These are phyloP conservation scores for Daldinia decipiens DNA, from an alignment of 495 filamentous ascomycete genomes.

Conservation along the genomic window DNA sequence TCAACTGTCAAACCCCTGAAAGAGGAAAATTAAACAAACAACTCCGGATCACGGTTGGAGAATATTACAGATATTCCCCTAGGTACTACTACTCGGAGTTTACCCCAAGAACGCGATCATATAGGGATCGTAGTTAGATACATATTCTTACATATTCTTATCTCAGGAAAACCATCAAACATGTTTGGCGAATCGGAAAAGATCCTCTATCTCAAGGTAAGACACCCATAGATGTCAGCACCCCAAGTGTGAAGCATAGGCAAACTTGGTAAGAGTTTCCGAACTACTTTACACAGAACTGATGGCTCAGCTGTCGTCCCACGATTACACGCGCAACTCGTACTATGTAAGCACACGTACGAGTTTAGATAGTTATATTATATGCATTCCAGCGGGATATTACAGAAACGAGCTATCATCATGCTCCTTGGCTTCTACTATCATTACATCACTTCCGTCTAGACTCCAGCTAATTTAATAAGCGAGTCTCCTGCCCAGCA, in stretches of 20 bases:
- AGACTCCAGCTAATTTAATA: constrained; percentile 39
- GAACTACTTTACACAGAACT: constrained; percentile 13
- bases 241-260: constrained; percentile 22
- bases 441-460: constrained; percentile 41
- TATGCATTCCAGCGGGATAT: constrained; percentile 19
- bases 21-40: constrained; percentile 35
- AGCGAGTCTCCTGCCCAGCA: constrained; percentile 23
- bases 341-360: not conserved
- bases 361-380: constrained; percentile 7
- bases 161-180: constrained; percentile 4
- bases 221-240: constrained; percentile 24
- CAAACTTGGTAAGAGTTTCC: constrained; percentile 28
- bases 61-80: not conserved
- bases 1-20: constrained; percentile 23
- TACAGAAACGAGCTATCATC: constrained; percentile 29
- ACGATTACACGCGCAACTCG: constrained; percentile 1
- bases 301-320: constrained; percentile 9
- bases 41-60: constrained; percentile 32
- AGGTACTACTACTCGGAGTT: constrained; percentile 19
- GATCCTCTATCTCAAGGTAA: constrained; percentile 20
- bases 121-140: constrained; percentile 20
- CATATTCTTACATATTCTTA: constrained; percentile 18
- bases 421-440: constrained; percentile 9
- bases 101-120: constrained; percentile 18
- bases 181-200: constrained; percentile 36